Evolutionary conservation across 2,329 filamentous ascomycete genomes (phyloP), one percentile per base, ranked within the genome.

Genomic region (Sclerotinia glacialis): DNA sequence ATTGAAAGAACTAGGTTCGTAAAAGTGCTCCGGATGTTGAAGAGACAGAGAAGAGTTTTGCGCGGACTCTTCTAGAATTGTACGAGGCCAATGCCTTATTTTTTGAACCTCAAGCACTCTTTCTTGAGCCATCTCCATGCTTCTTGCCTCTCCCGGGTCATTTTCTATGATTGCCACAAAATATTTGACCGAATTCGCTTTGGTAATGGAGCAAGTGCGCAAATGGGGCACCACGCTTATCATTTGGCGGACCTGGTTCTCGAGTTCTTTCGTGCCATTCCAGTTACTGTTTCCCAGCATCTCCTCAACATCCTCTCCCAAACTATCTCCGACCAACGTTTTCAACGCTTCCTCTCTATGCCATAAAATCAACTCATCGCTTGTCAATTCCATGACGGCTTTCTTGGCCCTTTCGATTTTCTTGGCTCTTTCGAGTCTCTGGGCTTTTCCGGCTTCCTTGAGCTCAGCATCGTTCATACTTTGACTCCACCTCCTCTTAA

Each of bases 81-180:
- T 3, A 5, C 2, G 8, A 21, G 26, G 12, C 0, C 11, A 54
- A 5, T 26, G 2, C 1, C 1, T 3, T 31, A 18, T 34, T n/a
- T 4, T 1, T 14, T 46, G 23, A n/a, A 16, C 5, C 18, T 3
- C 11, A n/a, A 31, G 5, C 7, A 6, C 40, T 6, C 6, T 46
- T n/a, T 31, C 18, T 14, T 2, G 37, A 23, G 8, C 37, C 11
- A 23, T 26, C 1, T 21, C 4, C 7, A 12, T 9, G 40, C 16
- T 4, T 28, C 42, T 2, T 34, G 18, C 14, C 21, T 47, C n/a
- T 5, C 2, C 16, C 1, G 42, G 18, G 7, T 16, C 18, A 4
- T 47, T 21, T 50, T 49, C 44, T 40, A 49, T 61, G 16, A 49
- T 26, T 26, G 42, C n/a, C 21, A 4, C 14, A 12, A 49, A 5